phyloP scores from a whole-genome alignment of 2,329 filamentous ascomycete species.

The Cercospora nicotianae region DNA sequence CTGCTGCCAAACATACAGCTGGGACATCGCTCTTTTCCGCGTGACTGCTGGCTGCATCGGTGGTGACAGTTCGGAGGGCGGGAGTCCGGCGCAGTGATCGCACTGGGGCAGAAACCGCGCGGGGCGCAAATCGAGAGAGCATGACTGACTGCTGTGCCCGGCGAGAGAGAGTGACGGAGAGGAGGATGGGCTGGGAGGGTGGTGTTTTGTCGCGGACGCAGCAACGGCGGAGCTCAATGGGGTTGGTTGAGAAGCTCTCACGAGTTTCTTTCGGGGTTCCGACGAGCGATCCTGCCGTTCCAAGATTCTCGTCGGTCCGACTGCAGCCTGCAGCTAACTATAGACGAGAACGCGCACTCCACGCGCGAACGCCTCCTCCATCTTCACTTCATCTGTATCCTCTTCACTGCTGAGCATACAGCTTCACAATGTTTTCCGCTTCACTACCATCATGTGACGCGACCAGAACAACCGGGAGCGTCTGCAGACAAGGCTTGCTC shows the following conservation, averaged over 20 bases:
- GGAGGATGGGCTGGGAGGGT: constrained; percentile 8
- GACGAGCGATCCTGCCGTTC: not conserved
- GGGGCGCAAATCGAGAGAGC: constrained; percentile 42
- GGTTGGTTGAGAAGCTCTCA: constrained; percentile 7
- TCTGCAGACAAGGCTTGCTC: not conserved
- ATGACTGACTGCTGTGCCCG: constrained; percentile 27
- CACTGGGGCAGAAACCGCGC: constrained; percentile 38
- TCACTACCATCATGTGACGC: not conserved
- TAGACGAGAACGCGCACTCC: not conserved
- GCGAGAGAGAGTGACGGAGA: constrained; percentile 3
- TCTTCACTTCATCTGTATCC: constrained; percentile 3
- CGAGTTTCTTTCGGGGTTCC: constrained; percentile 6
- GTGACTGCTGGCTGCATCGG: constrained; percentile 88
- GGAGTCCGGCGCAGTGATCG: constrained; percentile 37
- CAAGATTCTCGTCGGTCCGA: constrained; percentile 5
- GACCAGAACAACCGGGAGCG: not conserved
- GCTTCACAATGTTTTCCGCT: not conserved
- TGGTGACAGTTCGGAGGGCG: constrained; percentile 76
- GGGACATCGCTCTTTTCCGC: constrained; percentile 75
- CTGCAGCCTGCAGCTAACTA: constrained; percentile 2
- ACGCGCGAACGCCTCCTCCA: not conserved
- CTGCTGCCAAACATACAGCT: constrained; percentile 51
- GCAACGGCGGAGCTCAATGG: constrained; percentile 14
- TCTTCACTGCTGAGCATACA: not conserved
- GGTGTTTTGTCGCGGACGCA: not conserved